Evolutionary conservation across 225 moss, liverwort and hornwort species (phyloP).

Genomic region (Sphagnum tenellum): DNA sequence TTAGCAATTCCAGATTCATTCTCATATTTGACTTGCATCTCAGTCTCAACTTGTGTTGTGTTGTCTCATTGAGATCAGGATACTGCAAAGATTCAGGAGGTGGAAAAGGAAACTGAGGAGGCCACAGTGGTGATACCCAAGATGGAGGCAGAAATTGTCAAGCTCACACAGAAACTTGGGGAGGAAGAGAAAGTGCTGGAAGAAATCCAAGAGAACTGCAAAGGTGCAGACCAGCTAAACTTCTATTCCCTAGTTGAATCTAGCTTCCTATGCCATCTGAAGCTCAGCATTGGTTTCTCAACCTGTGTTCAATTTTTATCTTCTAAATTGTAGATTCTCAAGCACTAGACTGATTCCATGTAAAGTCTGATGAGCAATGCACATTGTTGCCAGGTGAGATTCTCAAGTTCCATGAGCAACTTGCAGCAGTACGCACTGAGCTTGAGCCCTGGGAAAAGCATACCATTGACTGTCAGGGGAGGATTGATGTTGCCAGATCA

Average conservation of each 20-base stretch:
- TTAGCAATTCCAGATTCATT: too few relatives aligned
- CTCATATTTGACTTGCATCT: too few relatives aligned
- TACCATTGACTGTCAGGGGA: conserved; percentile 78
- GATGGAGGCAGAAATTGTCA: conserved; percentile 62
- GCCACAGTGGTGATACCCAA: conserved; percentile 61
- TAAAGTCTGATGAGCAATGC: background rate
- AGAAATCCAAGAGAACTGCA: conserved; percentile 67
- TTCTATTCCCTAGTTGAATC: too few relatives aligned
- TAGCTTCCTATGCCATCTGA: too few relatives aligned
- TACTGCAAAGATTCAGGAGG: conserved; percentile 65
- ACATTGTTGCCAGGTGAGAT: conserved; percentile 48
- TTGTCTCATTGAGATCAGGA: conserved; percentile 42
- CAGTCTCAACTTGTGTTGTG: too few relatives aligned
- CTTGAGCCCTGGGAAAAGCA: conserved; percentile 96
- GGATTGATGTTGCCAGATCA: conserved; percentile 60
- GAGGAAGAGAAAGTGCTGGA: conserved; percentile 81
- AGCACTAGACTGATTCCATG: background rate
- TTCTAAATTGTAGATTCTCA: too few relatives aligned
- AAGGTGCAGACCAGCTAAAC: conserved; percentile 26
- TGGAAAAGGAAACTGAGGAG: conserved; percentile 68
- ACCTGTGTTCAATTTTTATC: too few relatives aligned
- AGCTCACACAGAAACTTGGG: conserved; percentile 53
- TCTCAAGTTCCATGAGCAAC: conserved; percentile 59
- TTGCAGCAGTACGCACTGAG: conserved; percentile 55
- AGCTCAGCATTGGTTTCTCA: too few relatives aligned